Percentiles rank a stretch among this genome's conserved stretches.
phyloP scores from a whole-genome alignment of 805 yeast genomes.

The Lipomyces sp. region DNA sequence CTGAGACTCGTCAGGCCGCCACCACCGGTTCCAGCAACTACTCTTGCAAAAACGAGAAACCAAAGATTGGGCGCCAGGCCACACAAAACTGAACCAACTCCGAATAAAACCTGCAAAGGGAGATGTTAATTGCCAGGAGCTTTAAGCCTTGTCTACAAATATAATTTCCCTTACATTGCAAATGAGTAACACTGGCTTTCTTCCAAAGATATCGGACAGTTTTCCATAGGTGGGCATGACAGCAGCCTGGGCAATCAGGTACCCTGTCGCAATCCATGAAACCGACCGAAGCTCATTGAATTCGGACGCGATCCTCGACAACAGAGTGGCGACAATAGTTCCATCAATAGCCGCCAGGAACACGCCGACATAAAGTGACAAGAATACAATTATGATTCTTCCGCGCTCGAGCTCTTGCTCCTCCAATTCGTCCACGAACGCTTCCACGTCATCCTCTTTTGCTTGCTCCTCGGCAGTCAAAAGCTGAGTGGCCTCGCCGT shows the following conservation, averaged over 20 bases:
- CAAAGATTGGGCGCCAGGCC: constrained; percentile 52
- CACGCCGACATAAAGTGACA: constrained; percentile 47
- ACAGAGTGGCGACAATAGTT: constrained; percentile 60
- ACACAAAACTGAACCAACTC: constrained; percentile 57
- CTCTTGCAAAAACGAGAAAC: constrained; percentile 50
- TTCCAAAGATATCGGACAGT: constrained; percentile 62
- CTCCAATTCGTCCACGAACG: constrained; percentile 27
- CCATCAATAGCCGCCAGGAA: constrained; percentile 58
- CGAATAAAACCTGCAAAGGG: constrained; percentile 51
- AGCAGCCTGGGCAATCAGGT: constrained; percentile 69
- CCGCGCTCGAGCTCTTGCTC: constrained; percentile 15
- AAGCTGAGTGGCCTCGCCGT: constrained; percentile 27
- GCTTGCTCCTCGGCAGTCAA: constrained; percentile 7
- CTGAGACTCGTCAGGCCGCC: constrained; percentile 81
- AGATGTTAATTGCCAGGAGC: constrained; percentile 12
- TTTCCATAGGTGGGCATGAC: constrained; percentile 80
- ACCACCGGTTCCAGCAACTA: constrained; percentile 88
- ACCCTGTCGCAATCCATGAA: constrained; percentile 77
- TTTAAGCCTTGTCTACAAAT: constrained; percentile 50
- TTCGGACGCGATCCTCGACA: constrained; percentile 64
- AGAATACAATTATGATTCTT: constrained; percentile 21
- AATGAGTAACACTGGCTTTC: constrained; percentile 50
- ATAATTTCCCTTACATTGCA: constrained; percentile 49
- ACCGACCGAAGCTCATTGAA: constrained; percentile 57
- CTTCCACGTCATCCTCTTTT: constrained; percentile 11